phyloP scores from a whole-genome alignment of 345 rosid species.

The Citrus reticulata region DNA sequence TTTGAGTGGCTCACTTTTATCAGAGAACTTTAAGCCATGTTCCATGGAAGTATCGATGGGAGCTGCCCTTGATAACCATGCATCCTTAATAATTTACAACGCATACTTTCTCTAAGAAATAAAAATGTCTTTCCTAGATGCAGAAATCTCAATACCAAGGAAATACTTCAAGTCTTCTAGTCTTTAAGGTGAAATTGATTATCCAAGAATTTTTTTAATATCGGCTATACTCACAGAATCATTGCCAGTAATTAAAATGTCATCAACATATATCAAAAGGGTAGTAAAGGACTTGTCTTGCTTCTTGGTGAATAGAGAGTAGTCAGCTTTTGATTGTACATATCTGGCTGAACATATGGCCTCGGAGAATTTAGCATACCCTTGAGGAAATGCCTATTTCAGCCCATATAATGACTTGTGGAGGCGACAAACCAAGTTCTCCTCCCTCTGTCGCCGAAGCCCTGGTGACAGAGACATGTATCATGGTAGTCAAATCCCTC shows the following conservation, averaged over 20 bases:
- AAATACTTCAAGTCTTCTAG: too few species aligned
- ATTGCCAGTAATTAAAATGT: not conserved
- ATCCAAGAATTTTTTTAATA: not conserved
- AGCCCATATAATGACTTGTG: not conserved
- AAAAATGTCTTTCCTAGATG: too few species aligned
- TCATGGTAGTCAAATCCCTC: not conserved
- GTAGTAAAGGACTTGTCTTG: not conserved
- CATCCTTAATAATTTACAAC: too few species aligned
- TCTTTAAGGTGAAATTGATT: not conserved
- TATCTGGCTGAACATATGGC: not conserved
- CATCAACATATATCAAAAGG: not conserved
- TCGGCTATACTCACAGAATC: not conserved
- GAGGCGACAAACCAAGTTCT: not conserved
- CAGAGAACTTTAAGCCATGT: not conserved
- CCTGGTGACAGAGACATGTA: not conserved
- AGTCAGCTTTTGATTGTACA: not conserved
- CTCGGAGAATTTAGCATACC: not conserved
- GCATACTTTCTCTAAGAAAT: too few species aligned
- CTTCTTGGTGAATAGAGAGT: not conserved
- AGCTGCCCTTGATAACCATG: not conserved
- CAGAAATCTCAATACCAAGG: too few species aligned
- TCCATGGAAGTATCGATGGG: not conserved
- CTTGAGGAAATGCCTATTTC: not conserved
- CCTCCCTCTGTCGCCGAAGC: not conserved
- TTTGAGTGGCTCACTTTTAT: too few species aligned